Percentiles rank a stretch among this genome's conserved stretches.
These are phyloP conservation scores for Neurospora africana DNA, from an alignment of 495 filamentous ascomycete genomes.

Conservation along the genomic window DNA sequence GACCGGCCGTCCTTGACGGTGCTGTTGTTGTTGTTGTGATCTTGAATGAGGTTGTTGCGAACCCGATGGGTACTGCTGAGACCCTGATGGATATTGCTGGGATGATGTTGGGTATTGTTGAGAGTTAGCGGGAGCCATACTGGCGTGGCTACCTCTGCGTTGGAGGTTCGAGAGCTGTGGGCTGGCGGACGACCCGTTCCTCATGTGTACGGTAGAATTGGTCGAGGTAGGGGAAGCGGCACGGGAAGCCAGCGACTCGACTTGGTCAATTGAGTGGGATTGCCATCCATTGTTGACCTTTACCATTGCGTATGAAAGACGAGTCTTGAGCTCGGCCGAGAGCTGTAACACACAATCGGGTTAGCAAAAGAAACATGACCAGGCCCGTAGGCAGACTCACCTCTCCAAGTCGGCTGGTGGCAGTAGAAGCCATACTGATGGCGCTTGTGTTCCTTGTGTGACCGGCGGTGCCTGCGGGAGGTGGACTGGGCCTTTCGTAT, in stretches of 20 bases:
- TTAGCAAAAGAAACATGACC: constrained; percentile 7
- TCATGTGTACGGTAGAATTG: constrained; percentile 39
- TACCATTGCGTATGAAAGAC: constrained; percentile 79
- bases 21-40: constrained; percentile 11
- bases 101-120: constrained; percentile 12
- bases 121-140: background rate
- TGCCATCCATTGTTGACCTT: constrained; percentile 85
- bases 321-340: constrained; percentile 64
- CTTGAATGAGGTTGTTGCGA: constrained; percentile 1
- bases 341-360: constrained; percentile 39
- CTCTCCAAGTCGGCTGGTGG: constrained; percentile 61
- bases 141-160: constrained; percentile 20
- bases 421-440: constrained; percentile 41
- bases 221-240: constrained; percentile 47
- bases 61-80: background rate
- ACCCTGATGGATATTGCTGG: constrained; percentile 8
- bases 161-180: constrained; percentile 27
- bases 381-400: constrained; percentile 30
- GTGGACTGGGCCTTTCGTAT: constrained; percentile 26
- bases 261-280: constrained; percentile 53
- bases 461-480: constrained; percentile 28
- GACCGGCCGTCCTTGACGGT: constrained; percentile 3
- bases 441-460: constrained; percentile 64
- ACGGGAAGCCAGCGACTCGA: constrained; percentile 58
- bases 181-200: constrained; percentile 37